These are phyloP conservation scores for Coccomyxa subellipsoidea DNA, from an alignment of 163 green algal genomes.

Conservation along the genomic window DNA sequence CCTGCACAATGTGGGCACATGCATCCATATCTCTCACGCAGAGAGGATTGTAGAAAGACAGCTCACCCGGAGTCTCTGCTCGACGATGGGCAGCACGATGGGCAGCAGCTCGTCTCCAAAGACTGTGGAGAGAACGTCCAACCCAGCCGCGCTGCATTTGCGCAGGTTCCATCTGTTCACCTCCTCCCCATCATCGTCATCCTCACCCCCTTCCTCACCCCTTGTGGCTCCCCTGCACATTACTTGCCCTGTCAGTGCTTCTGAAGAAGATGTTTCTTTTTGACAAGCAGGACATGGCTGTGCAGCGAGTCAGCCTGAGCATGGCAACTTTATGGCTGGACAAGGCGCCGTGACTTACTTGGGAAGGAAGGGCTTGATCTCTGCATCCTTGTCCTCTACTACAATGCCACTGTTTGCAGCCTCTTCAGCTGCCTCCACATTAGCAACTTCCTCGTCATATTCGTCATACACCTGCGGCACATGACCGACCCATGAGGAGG, in stretches of 20 bases:
- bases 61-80: slow-evolving; percentile 62
- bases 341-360: slow-evolving; percentile 11
- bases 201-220: slow-evolving; percentile 38
- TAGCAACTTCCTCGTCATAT: slow-evolving; percentile 86
- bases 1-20: no score
- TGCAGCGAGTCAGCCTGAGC: no score
- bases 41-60: no score
- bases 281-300: not conserved
- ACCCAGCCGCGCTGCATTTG: slow-evolving; percentile 78
- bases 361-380: slow-evolving; percentile 62
- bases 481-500: not conserved
- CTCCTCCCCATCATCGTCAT: slow-evolving; percentile 44
- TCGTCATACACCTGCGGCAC: slow-evolving; percentile 77
- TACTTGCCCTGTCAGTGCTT: not conserved
- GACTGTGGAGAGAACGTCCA: slow-evolving; percentile 84
- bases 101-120: slow-evolving; percentile 88
- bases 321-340: no score
- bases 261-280: not conserved
- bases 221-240: slow-evolving; percentile 16
- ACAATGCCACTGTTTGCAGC: slow-evolving; percentile 15
- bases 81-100: slow-evolving; percentile 87
- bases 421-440: slow-evolving; percentile 78
- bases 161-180: slow-evolving; percentile 84
- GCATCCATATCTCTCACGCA: no score
- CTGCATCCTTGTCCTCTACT: slow-evolving; percentile 47